These are phyloP conservation scores for Mycena metata DNA, from an alignment of 768 basidiomycete genomes.

Conservation along the genomic window DNA sequence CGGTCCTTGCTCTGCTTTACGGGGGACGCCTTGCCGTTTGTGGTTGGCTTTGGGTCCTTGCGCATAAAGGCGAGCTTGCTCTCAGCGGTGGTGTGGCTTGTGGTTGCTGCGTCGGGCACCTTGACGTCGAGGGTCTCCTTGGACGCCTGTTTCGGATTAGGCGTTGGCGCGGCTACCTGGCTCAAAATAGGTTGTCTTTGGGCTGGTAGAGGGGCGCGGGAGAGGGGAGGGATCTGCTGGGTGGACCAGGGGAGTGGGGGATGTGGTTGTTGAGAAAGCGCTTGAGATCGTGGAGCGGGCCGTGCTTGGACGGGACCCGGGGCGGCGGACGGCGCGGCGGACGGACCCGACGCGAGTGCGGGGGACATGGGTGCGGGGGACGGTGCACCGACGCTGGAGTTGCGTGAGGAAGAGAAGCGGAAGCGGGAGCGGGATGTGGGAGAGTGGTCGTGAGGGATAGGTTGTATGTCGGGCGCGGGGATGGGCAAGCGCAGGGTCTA, in stretches of 20 bases:
- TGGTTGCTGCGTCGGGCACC: constrained; percentile 3
- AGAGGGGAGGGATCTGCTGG: constrained; percentile 26
- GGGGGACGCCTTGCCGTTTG: constrained; percentile 33
- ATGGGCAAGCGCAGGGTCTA: constrained; percentile 23
- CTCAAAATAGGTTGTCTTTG: constrained; percentile 29
- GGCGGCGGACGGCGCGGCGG: constrained; percentile 36
- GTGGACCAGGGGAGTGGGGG: constrained; percentile 61
- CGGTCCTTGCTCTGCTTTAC: constrained; percentile 61
- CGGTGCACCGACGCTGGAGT: constrained; percentile 33
- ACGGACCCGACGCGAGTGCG: constrained; percentile 32
- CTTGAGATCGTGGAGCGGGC: constrained; percentile 92
- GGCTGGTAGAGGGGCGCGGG: neutral
- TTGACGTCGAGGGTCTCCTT: neutral
- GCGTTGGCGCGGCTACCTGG: constrained; percentile 14
- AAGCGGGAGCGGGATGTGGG: constrained; percentile 42
- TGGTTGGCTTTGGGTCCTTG: constrained; percentile 35
- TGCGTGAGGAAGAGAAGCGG: constrained; percentile 40
- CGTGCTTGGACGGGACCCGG: constrained; percentile 52
- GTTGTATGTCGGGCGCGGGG: constrained; percentile 9
- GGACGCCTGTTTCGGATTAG: neutral
- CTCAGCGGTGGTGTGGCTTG: constrained; percentile 26
- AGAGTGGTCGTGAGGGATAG: constrained; percentile 20
- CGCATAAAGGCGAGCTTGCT: constrained; percentile 46
- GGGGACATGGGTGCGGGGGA: constrained; percentile 40
- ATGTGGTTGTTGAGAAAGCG: constrained; percentile 96